A percentile compares a stretch with the other conserved stretches of the same genome.
These are phyloP conservation scores for Cenococcum geophilum DNA, from an alignment of 495 filamentous ascomycete species.

Conservation along the genomic window DNA sequence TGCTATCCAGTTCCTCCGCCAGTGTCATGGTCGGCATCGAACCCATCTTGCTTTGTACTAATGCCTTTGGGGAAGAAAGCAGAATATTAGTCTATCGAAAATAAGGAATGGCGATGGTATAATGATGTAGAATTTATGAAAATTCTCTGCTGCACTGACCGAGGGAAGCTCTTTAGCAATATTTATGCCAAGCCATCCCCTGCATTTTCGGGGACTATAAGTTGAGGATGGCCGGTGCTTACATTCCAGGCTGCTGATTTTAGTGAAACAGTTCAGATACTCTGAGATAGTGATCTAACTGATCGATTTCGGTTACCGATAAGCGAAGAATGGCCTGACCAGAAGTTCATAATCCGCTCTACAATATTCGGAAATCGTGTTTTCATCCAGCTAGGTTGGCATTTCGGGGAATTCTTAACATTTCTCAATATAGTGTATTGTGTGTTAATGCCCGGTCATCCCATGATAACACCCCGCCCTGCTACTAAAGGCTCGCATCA, in stretches of 20 bases:
- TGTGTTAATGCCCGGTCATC: constrained; percentile 17
- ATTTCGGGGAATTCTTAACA: neutral
- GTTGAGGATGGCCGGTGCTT: neutral
- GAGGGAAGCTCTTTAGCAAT: neutral
- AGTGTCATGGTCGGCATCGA: constrained; percentile 15
- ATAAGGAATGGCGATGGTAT: neutral
- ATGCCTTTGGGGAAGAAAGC: too few species aligned
- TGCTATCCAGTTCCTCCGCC: constrained; percentile 22
- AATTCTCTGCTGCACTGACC: neutral
- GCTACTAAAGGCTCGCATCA: constrained; percentile 2
- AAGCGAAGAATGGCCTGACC: neutral
- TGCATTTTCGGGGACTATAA: neutral
- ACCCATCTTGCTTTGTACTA: constrained; percentile 12
- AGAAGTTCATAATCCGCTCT: neutral
- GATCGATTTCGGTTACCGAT: neutral
- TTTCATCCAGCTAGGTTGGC: neutral
- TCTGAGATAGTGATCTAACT: neutral
- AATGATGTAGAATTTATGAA: neutral
- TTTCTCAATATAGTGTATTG: neutral
- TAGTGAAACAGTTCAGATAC: neutral
- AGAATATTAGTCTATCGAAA: neutral
- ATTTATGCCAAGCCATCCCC: neutral
- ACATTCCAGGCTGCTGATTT: neutral
- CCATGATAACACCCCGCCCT: neutral
- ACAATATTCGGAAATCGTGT: constrained; percentile 14